phyloP scores from a whole-genome alignment of 2,329 filamentous ascomycete genomes.

The Trichoderma koningii region DNA sequence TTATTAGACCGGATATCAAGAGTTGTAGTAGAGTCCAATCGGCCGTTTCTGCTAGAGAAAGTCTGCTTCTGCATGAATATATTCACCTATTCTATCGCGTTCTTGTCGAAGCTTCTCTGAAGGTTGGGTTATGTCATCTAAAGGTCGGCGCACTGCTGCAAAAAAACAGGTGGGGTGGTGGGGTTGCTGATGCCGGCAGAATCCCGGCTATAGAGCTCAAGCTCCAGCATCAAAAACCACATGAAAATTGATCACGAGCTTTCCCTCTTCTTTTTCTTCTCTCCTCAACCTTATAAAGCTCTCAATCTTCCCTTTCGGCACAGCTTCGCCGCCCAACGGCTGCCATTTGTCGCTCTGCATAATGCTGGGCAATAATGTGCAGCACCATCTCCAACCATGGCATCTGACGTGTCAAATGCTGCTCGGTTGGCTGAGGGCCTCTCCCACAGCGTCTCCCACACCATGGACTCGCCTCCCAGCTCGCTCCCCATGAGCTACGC shows the following conservation, averaged over 20 bases:
- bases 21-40: no score
- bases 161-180: conserved; percentile 19
- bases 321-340: conserved; percentile 28
- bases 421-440: conserved; percentile 39
- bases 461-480: conserved; percentile 38
- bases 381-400: conserved; percentile 43
- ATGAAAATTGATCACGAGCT: conserved; percentile 25
- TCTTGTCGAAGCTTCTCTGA: neutral
- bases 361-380: conserved; percentile 42
- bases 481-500: conserved; percentile 43
- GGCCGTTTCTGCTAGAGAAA: no score
- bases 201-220: conserved; percentile 23
- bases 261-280: conserved; percentile 7
- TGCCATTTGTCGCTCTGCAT: conserved; percentile 36
- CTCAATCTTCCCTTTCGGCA: conserved; percentile 21
- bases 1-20: no score
- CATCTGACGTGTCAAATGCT: conserved; percentile 46
- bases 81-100: neutral
- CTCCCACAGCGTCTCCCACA: conserved; percentile 39
- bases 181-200: conserved; percentile 23
- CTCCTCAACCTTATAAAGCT: conserved; percentile 9
- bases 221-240: conserved; percentile 26
- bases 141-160: no score
- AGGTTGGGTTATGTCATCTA: conserved; percentile 10
- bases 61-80: no score